Conservation (phyloP, 257 asterid genomes). For the Solanum virginianum region DNA sequence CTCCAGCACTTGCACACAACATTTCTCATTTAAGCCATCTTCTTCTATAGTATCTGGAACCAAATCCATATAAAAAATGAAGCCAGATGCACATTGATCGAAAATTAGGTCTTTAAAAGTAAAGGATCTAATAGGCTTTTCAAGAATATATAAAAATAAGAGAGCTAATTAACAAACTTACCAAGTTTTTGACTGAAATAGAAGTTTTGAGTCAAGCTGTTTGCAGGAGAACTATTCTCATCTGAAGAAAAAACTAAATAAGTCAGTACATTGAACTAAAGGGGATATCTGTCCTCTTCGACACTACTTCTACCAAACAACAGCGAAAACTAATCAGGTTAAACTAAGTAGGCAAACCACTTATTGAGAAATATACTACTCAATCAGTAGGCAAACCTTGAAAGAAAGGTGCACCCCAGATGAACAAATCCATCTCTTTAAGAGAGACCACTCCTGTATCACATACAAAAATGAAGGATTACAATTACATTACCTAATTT, state of each 20-base stretch:
- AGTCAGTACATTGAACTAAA: not conserved
- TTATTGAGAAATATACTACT: not conserved
- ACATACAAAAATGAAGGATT: not conserved
- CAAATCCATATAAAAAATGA: conserved; percentile 4
- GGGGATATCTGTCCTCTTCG: not conserved
- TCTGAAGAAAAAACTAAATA: not conserved
- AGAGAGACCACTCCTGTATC: conserved; percentile 6
- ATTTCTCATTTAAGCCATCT: conserved; percentile 43
- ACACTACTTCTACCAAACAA: not conserved
- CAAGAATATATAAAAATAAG: not conserved
- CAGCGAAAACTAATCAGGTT: not conserved
- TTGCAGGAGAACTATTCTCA: not conserved
- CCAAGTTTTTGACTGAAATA: conserved; percentile 1
- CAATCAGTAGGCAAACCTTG: conserved; percentile 6
- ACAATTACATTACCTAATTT: not conserved
- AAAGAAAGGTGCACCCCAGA: conserved; percentile 26
- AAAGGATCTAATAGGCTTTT: not conserved
- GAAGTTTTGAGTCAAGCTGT: not conserved
- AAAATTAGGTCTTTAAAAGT: not conserved
- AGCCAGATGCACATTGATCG: not conserved
- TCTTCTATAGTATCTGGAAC: conserved; percentile 38
- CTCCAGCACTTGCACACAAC: conserved; percentile 37
- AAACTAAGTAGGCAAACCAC: not conserved
- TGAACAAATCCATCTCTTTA: conserved; percentile 31
- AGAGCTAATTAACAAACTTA: not conserved